Evolutionary conservation across 192 early-diverging fungal genomes (phyloP).

Genomic region (Lobosporangium transversale): DNA sequence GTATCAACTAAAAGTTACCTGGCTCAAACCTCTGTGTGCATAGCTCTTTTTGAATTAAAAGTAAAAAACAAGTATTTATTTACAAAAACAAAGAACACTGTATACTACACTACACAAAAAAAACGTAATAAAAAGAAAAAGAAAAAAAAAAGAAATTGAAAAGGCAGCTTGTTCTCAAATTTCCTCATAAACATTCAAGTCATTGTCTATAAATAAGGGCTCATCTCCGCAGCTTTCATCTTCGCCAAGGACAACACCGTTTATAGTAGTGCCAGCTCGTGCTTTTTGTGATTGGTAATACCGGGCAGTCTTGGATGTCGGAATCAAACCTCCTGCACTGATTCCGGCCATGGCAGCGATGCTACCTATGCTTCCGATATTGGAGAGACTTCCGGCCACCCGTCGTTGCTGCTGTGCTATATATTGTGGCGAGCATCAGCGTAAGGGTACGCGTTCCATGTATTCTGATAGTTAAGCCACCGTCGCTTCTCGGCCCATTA

Average conservation of each 20-base stretch:
- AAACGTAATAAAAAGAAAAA: too few species aligned
- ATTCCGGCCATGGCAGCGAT: neutral
- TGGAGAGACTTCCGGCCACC: neutral
- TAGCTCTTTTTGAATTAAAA: too few species aligned
- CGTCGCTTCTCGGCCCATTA: constrained; percentile 36
- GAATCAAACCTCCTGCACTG: neutral
- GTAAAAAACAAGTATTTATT: too few species aligned
- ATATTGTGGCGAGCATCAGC: constrained; percentile 34
- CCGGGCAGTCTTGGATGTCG: constrained; percentile 16
- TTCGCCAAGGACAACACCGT: constrained; percentile 4
- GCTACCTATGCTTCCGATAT: neutral
- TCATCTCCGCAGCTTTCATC: constrained; percentile 51
- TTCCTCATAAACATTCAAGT: constrained; percentile 37
- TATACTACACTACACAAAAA: too few species aligned
- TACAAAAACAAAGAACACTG: too few species aligned
- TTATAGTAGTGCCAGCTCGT: neutral
- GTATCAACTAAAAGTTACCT: too few species aligned
- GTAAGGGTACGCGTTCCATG: constrained; percentile 44
- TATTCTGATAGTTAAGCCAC: constrained; percentile 43
- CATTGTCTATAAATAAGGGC: constrained; percentile 51
- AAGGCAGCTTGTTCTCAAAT: neutral
- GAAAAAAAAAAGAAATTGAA: too few species aligned
- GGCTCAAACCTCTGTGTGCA: too few species aligned
- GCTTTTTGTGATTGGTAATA: constrained; percentile 10
- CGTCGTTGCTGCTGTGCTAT: constrained; percentile 38